Evolutionary conservation across 176 grass and related monocot genomes (phyloP).

Genomic region (Hordeum marinum): DNA sequence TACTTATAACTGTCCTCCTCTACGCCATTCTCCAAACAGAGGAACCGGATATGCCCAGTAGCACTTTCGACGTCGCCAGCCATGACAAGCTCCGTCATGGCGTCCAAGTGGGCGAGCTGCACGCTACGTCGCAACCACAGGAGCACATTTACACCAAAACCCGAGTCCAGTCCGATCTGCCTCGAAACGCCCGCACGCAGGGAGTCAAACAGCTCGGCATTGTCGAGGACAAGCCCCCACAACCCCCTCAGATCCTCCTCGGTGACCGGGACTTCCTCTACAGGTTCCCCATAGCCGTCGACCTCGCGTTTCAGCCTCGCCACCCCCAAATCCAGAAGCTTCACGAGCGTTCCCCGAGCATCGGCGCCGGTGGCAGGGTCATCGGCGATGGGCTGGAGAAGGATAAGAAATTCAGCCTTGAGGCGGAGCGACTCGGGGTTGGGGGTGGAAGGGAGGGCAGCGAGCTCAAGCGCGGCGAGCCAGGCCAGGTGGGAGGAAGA

Average conservation of each 20-base stretch:
- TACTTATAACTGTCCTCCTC: slow-evolving; percentile 75
- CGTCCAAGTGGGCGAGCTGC: slow-evolving; percentile 71
- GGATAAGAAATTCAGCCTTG: slow-evolving; percentile 70
- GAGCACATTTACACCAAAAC: slow-evolving; percentile 40
- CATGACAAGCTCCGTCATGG: slow-evolving; percentile 35
- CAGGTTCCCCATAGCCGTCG: neutral
- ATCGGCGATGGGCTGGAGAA: slow-evolving; percentile 55
- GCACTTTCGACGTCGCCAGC: slow-evolving; percentile 49
- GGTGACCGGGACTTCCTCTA: slow-evolving; percentile 23
- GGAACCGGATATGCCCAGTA: slow-evolving; percentile 57
- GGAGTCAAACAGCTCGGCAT: slow-evolving; percentile 67
- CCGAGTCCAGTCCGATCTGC: slow-evolving; percentile 46
- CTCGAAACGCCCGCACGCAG: slow-evolving; percentile 60
- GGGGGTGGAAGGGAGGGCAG: slow-evolving; percentile 27
- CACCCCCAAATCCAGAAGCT: slow-evolving; percentile 62
- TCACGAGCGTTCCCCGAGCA: slow-evolving; percentile 34
- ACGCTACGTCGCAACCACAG: slow-evolving; percentile 46
- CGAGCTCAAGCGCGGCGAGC: slow-evolving; percentile 82
- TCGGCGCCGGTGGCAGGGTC: slow-evolving; percentile 30
- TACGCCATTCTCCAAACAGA: slow-evolving; percentile 66
- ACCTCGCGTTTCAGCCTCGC: slow-evolving; percentile 53
- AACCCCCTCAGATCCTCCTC: slow-evolving; percentile 65
- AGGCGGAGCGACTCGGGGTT: slow-evolving; percentile 60
- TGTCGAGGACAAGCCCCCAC: slow-evolving; percentile 49
- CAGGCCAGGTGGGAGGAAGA: slow-evolving; percentile 87